Evolutionary conservation across 2,329 filamentous ascomycete genomes (phyloP), one percentile per base, ranked within the genome.

Genomic region (Sporothrix mexicana): DNA sequence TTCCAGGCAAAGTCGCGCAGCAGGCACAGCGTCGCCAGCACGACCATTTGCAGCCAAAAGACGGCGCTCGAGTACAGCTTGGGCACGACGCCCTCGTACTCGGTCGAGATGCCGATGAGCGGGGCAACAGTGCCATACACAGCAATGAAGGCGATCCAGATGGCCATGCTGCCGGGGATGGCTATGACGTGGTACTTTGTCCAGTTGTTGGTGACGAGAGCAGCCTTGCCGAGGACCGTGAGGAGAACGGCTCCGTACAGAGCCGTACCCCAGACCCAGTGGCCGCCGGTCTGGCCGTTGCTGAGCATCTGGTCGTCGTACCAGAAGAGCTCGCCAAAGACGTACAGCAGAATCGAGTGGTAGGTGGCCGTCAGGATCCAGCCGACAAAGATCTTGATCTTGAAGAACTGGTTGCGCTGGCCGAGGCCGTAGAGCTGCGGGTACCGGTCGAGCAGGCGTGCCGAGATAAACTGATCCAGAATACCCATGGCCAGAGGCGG

Each of bases 191-290:
- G 95, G 81, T 97, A 99, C 83, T 99, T 99, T 66, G 96, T 99
- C 96, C 96, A 99, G 82, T 97, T 95, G 82, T 94, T 98, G 25
- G 95, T 97, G 76, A 98, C 93, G 74, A 99, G 87, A 0, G 94
- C 94, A 3, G 96, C 96, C 84, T 99, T 99, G 75, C 94, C 93
- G 3, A 99, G 90, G 0, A 98, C 95, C 0, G 96, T 98, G 30
- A 95, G 89, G 25, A 99, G 88, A n/a, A 94, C 94, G 7, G 96
- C 91, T 1, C 94, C 97, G 84, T 99, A 99, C 30, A 98, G 86
- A n/a, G 92, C 91, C 6, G 94, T 94, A 73, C 95, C 96, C 96
- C 96, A 99, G 3, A 98, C 93, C 96, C 96, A 99, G 81, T 98
- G 96, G 0, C 95, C 96, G 10, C 93, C 93, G 15, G 91, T 89